Percentiles rank a stretch among this genome's conserved stretches.
Conservation (phyloP, 2,329 filamentous ascomycete species). For the Biscogniauxia sp. region DNA sequence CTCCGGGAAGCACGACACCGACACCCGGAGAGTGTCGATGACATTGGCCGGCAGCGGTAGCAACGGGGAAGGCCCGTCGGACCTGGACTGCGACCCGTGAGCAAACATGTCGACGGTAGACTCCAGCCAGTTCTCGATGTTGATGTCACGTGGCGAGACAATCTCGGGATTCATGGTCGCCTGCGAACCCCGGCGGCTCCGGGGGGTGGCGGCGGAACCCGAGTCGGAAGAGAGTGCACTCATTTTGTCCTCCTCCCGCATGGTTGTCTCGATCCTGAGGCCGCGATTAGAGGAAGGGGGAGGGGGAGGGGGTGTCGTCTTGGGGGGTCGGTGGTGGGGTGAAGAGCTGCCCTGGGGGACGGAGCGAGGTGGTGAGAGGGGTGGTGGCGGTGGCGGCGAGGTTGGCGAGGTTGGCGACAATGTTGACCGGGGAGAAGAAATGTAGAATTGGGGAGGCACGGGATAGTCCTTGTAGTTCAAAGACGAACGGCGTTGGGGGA, state of each 20-base stretch:
- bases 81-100: conserved; percentile 20
- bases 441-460: conserved; percentile 15
- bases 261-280: not conserved
- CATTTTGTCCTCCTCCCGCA: conserved; percentile 2
- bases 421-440: conserved; percentile 4
- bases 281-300: not conserved
- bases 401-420: conserved; percentile 7
- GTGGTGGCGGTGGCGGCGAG: not conserved
- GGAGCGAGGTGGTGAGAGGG: not conserved
- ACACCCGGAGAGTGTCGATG: conserved; percentile 53
- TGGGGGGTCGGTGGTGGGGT: not conserved
- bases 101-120: conserved; percentile 26
- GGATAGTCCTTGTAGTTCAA: conserved; percentile 20
- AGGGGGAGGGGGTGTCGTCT: not conserved
- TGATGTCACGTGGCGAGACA: conserved; percentile 14
- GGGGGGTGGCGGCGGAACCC: not conserved
- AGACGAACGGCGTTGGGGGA: conserved; percentile 26
- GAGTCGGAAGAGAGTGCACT: not conserved
- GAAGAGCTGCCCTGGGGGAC: not conserved
- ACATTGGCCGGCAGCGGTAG: conserved; percentile 53
- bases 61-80: conserved; percentile 31
- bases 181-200: not conserved
- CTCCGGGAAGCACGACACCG: conserved; percentile 56
- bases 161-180: conserved; percentile 9
- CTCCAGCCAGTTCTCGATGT: conserved; percentile 27